Conservation (phyloP, 495 filamentous ascomycete genomes). For the Tuber magnatum region DNA sequence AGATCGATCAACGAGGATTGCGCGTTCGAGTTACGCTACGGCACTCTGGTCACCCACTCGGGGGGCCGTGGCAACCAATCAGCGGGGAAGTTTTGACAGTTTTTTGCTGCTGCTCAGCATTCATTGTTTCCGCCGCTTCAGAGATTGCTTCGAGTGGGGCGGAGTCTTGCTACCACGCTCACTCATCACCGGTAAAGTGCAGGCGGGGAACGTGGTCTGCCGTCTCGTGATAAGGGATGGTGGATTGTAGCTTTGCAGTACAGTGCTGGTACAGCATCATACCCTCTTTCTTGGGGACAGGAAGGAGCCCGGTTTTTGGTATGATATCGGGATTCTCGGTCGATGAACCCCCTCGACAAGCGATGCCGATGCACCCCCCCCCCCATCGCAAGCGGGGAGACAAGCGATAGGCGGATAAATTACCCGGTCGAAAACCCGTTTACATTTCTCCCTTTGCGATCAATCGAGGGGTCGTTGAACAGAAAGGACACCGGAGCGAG, state of each 20-base stretch:
- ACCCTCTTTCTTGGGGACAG: background rate
- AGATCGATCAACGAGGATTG: slow-evolving; percentile 27
- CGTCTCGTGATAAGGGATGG: background rate
- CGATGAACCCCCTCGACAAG: background rate
- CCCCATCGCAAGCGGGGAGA: background rate
- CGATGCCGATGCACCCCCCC: background rate
- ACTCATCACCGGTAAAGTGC: background rate
- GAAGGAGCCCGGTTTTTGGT: background rate
- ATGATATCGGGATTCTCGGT: background rate
- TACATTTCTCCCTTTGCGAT: slow-evolving; percentile 24
- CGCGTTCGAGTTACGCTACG: slow-evolving; percentile 8
- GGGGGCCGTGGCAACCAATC: background rate
- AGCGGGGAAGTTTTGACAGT: background rate
- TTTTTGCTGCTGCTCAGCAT: background rate
- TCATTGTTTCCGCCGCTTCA: background rate
- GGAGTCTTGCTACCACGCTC: background rate
- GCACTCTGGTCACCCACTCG: no score
- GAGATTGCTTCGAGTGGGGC: background rate
- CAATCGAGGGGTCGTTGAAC: slow-evolving; percentile 14
- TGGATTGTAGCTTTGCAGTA: no score
- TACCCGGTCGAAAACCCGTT: slow-evolving; percentile 20
- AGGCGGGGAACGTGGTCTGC: background rate
- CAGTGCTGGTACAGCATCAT: background rate
- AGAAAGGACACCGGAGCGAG: background rate
- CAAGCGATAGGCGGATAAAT: slow-evolving; percentile 16